Base-by-base conservation (phyloP, 78 protist species). In the Polysphondylium violaceum region DNA sequence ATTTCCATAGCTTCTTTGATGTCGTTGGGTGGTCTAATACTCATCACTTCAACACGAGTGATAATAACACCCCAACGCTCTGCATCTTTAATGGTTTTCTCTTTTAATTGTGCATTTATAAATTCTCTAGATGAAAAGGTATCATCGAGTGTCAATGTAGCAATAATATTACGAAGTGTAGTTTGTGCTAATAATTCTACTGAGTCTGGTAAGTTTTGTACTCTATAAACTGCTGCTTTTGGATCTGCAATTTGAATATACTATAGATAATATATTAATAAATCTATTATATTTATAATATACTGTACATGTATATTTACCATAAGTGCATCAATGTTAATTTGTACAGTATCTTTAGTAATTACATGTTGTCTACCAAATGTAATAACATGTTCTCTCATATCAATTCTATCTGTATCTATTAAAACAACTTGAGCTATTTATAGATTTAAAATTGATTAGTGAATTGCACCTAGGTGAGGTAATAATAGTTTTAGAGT, bases 101-200 rank as follows among this genome's bases (percentile, higher is more conserved):
- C 74, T 23, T 65, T 65, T 11, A 65, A 38, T 65, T 65, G 74
- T 5, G 27, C 12, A 23, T 65, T 65, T 23, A 65, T 65, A n/a
- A 23, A 23, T n/a, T 65, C 74, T 19, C 74, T 65, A 0, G 74
- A 65, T 5, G 74, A 65, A 31, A 65, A 65, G 19, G 74, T 65
- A 23, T 65, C 74, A 65, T 65, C 74, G 8, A 65, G 31, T n/a
- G 74, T 36, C 17, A 65, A 41, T 21, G 74, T 65, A 38, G 74
- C 74, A 7, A 65, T 65, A 21, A 65, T 65, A 65, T 65, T 65
- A 38, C 74, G 44, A 29, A 65, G 17, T n/a, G 74, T 65, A 3
- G 74, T 65, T 65, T 65, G 74, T n/a, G 74, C 74, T 38, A 65
- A 38, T 8, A 65, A 65, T 65, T 65, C 74, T n/a, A 65, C 53